Evolutionary conservation across 805 yeast species (phyloP).

Genomic region (Schwanniomyces pseudopolymorphus): DNA sequence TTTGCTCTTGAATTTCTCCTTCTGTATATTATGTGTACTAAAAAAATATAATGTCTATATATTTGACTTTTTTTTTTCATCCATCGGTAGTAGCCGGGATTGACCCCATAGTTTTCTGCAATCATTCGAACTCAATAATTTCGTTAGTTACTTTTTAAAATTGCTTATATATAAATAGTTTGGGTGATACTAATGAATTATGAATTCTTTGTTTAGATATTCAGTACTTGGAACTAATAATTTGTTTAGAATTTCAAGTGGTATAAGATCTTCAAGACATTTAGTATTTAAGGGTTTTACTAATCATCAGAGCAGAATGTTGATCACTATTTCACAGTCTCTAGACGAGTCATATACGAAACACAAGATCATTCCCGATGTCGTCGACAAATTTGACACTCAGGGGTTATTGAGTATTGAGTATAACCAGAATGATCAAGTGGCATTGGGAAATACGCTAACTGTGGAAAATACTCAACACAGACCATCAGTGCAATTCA

Average conservation of each 20-base stretch:
- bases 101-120: neutral
- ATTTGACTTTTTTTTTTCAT: neutral
- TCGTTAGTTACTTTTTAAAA: neutral
- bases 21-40: neutral
- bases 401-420: constrained; percentile 63
- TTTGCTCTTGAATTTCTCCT: neutral
- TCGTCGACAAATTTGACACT: constrained; percentile 47
- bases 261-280: constrained; percentile 1
- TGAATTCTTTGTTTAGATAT: constrained; percentile 4
- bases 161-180: constrained; percentile 1
- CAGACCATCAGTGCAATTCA: constrained; percentile 66
- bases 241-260: constrained; percentile 1
- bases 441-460: constrained; percentile 77
- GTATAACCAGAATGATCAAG: constrained; percentile 56
- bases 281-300: neutral
- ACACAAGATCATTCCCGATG: constrained; percentile 53
- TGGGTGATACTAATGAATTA: constrained; percentile 3
- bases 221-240: constrained; percentile 4
- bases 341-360: constrained; percentile 50
- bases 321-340: constrained; percentile 55
- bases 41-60: neutral
- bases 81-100: constrained; percentile 1
- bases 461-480: constrained; percentile 63
- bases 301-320: constrained; percentile 27
- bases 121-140: neutral